Evolutionary conservation across 148 eudicot genomes (phyloP), one percentile per base, ranked within the genome.

Genomic region (Rhododendron simsii): DNA sequence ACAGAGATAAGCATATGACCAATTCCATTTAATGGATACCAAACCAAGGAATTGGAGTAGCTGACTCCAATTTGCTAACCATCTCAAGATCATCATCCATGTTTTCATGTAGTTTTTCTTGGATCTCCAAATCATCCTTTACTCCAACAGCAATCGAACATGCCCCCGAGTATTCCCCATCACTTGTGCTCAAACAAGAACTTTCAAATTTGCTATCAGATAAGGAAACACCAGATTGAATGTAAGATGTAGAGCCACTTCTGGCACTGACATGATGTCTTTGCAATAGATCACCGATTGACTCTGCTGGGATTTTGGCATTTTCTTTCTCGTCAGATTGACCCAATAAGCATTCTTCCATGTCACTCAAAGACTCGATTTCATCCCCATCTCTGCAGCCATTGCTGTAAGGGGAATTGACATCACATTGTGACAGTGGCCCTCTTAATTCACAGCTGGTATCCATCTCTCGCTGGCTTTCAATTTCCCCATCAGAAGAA

Each of bases 381-480:
- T 91, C 93, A 57, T 83, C 87, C 55, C 90, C 92, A 44, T 86
- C 90, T 13, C 89, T 87, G 30, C 67, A 80, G 21, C 84, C 65
- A 45, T 81, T 65, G 83, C 83, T 85, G 87, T 91, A 81, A 76
- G 82, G 88, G 71, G 80, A 85, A 16, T 87, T 41, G 37, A 91
- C 95, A 69, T 93, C 94, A 82, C 85, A 89, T 61, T 94, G 93
- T 20, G 97, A 92, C 67, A 85, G 84, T 26, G 93, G 86, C 50
- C 90, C 92, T 76, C 91, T 89, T 78, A 92, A 93, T 57, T 94
- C 96, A 69, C 92, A 85, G 89, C 96, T 91, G 20, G 90, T 92
- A 53, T 90, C 94, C 91, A 91, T 95, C 84, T 93, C 98, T 80
- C 90, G 90, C 30, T 95, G 96, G 86, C 93, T 91, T 81, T 91